Evolutionary conservation across 2,329 filamentous ascomycete species (phyloP), one percentile per base, ranked within the genome.

Genomic region (Periconia digitata): DNA sequence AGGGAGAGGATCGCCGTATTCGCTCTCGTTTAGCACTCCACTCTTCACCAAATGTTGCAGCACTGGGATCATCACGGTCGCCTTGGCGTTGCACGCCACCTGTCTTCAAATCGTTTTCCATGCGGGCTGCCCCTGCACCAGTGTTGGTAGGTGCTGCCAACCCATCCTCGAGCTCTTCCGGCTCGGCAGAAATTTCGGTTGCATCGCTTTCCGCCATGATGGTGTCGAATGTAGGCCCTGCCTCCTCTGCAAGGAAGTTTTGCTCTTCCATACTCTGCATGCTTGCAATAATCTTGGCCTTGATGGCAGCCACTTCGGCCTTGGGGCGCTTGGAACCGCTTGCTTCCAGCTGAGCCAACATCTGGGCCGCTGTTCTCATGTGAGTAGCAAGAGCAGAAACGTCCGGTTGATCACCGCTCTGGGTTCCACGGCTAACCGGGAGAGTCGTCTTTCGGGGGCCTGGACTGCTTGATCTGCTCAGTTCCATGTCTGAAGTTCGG

Each of bases 41-140:
- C 17, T 89, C 89, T 72, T 94, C 89, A 49, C 90, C 89, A 70
- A 94, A 92, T 5, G 90, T 90, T 8, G 89, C 89, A 29, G 89
- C 89, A 62, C 88, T 92, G 36, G 89, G 89, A 65, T 94, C 89
- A 63, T 94, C 89, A 32, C 89, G 85, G 68, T 94, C 89, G 27
- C 88, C 88, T 64, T 89, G 87, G 44, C 87, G 83, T 64, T 89
- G 86, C 13, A 94, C 85, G 46, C 89, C 89, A 54, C 88, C 89
- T 13, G 89, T 94, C 75, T 91, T 92, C 70, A 90, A 82, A 66
- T 94, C 89, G 65, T 94, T 94, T 67, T 94, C 89, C 89, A 94
- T 94, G 48, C 89, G 82, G 46, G 89, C 89, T 44, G 87, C 85
- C 49, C 89, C 89, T 8, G 88, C 88, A 49, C 83, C 87, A 13